A percentile compares a stretch with the other conserved stretches of the same genome.
Evolutionary conservation across 805 yeast species (phyloP).

Genomic region (Torulaspora maleeae): DNA sequence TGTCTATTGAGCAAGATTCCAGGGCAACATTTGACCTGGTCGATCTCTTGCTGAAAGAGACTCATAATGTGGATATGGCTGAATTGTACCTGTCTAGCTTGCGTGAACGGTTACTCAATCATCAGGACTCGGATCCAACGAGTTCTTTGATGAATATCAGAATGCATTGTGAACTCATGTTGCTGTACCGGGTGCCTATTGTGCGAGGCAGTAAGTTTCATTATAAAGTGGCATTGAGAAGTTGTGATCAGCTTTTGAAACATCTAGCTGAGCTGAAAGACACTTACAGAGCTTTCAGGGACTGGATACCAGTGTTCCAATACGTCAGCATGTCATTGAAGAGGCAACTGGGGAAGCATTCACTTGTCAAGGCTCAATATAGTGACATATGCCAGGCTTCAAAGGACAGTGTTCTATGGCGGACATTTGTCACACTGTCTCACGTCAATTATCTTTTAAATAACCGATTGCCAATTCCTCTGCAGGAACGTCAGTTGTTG

Average conservation of each 20-base stretch:
- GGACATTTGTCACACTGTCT: constrained; percentile 15
- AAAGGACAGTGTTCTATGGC: constrained; percentile 12
- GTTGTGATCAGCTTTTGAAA: constrained; percentile 19
- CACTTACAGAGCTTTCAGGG: not conserved
- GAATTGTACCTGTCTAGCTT: constrained; percentile 27
- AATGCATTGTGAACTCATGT: constrained; percentile 24
- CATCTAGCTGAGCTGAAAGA: constrained; percentile 9
- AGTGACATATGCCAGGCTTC: constrained; percentile 2
- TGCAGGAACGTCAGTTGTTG: constrained; percentile 4
- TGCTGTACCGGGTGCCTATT: constrained; percentile 20
- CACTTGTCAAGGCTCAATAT: constrained; percentile 11
- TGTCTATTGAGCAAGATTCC: constrained; percentile 29
- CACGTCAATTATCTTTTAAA: constrained; percentile 20
- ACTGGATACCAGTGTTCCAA: constrained; percentile 22
- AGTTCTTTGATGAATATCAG: constrained; percentile 14
- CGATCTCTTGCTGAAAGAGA: constrained; percentile 29
- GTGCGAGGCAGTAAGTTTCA: constrained; percentile 18
- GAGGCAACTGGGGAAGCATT: constrained; percentile 12
- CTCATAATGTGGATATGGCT: constrained; percentile 29
- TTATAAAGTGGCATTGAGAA: constrained; percentile 25
- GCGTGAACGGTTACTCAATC: constrained; percentile 25
- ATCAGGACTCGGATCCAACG: constrained; percentile 12
- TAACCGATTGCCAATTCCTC: constrained; percentile 15
- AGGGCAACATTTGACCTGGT: constrained; percentile 27
- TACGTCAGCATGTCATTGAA: constrained; percentile 17